These are phyloP conservation scores for Lachancea nothofagi DNA, from an alignment of 805 yeast species.

Conservation along the genomic window DNA sequence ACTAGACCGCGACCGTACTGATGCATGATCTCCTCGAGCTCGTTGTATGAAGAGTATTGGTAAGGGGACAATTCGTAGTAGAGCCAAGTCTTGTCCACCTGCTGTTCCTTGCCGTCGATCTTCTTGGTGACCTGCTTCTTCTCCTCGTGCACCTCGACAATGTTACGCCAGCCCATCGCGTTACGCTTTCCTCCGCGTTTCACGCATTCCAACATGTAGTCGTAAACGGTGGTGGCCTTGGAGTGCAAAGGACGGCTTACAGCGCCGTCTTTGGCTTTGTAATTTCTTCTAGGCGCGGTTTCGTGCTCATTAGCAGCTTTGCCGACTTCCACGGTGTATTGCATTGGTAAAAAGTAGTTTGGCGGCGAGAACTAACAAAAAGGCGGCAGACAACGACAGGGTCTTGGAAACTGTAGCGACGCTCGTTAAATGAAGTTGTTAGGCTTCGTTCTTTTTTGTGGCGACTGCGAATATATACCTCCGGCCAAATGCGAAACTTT, in stretches of 20 bases:
- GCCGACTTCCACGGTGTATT: conserved; percentile 54
- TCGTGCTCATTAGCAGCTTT: conserved; percentile 63
- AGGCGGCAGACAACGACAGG: too few species aligned
- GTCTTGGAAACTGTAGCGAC: too few species aligned
- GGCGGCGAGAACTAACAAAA: background rate
- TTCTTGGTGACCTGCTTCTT: conserved; percentile 65
- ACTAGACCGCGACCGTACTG: conserved; percentile 70
- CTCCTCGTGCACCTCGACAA: conserved; percentile 70
- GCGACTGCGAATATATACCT: too few species aligned
- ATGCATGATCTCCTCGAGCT: conserved; percentile 46
- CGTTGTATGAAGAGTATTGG: conserved; percentile 55
- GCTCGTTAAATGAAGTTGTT: too few species aligned
- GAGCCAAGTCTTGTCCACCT: conserved; percentile 81
- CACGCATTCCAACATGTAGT: conserved; percentile 58
- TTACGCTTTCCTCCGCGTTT: conserved; percentile 46
- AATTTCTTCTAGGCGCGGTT: conserved; percentile 76
- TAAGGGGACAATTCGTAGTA: conserved; percentile 77
- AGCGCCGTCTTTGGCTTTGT: conserved; percentile 39
- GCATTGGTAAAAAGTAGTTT: conserved; percentile 4
- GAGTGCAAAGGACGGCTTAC: conserved; percentile 58
- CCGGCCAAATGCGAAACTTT: too few species aligned
- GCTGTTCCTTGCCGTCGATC: conserved; percentile 66
- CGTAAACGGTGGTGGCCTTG: conserved; percentile 64
- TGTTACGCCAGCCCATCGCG: conserved; percentile 75
- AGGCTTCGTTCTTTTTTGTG: too few species aligned